These are phyloP conservation scores for Lenzites betulinus DNA, from an alignment of 768 basidiomycete genomes.

Conservation along the genomic window DNA sequence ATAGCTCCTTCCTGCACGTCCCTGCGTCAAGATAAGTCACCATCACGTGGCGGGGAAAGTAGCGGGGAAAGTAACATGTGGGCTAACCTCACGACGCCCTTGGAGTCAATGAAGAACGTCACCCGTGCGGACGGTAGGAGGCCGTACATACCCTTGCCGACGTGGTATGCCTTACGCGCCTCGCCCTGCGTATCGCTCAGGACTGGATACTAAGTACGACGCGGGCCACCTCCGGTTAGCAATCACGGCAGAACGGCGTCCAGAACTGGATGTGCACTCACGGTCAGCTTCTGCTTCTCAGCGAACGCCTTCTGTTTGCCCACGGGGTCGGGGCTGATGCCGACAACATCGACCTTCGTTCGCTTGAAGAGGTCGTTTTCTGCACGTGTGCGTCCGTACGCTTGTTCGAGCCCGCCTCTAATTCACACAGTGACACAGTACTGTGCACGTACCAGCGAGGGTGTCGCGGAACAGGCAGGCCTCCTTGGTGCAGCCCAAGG, in stretches of 20 bases:
- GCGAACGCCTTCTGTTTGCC: conserved; percentile 75
- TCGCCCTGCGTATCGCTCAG: conserved; percentile 69
- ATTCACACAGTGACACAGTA: neutral
- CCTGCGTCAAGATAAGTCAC: conserved; percentile 36
- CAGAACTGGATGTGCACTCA: conserved; percentile 33
- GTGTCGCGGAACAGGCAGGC: conserved; percentile 85
- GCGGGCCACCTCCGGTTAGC: too few relatives aligned
- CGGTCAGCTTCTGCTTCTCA: conserved; percentile 66
- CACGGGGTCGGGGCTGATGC: conserved; percentile 72
- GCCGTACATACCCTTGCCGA: conserved; percentile 71
- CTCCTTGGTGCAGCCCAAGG: conserved; percentile 79
- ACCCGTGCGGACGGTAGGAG: conserved; percentile 57
- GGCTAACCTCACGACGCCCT: conserved; percentile 67
- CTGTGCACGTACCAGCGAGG: conserved; percentile 51
- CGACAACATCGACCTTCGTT: conserved; percentile 66
- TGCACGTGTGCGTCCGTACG: conserved; percentile 26
- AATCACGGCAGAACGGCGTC: neutral
- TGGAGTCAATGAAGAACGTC: conserved; percentile 75
- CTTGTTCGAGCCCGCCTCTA: neutral
- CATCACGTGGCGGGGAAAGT: neutral
- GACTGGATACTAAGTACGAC: conserved; percentile 63
- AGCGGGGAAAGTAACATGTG: neutral
- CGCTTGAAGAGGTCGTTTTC: conserved; percentile 68
- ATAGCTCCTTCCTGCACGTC: conserved; percentile 61
- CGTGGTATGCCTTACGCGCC: conserved; percentile 61